Conservation (phyloP, 106 monocot genomes). For the Acorus gramineus region DNA sequence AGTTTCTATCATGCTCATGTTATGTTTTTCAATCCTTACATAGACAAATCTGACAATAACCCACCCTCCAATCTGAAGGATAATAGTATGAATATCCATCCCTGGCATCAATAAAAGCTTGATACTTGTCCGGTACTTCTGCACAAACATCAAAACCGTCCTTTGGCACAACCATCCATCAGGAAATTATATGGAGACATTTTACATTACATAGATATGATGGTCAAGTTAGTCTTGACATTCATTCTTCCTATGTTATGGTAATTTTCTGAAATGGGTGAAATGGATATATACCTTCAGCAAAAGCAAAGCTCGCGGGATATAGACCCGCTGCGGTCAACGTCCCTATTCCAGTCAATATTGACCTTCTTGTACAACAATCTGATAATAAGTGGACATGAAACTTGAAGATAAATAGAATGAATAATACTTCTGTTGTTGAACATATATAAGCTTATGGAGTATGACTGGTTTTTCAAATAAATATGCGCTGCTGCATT, state of each 20-base stretch:
- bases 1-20: too few species aligned
- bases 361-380: slow-evolving; percentile 36
- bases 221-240: too few species aligned
- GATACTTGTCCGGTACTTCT: slow-evolving; percentile 62
- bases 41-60: not conserved
- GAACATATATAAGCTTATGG: too few species aligned
- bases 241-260: too few species aligned
- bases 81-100: slow-evolving; percentile 90
- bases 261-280: not conserved
- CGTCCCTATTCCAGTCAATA: slow-evolving; percentile 37
- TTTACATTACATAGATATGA: too few species aligned
- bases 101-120: slow-evolving; percentile 58
- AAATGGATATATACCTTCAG: slow-evolving; percentile 44
- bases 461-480: too few species aligned
- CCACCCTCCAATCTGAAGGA: slow-evolving; percentile 89
- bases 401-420: not conserved
- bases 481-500: too few species aligned
- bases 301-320: slow-evolving; percentile 29
- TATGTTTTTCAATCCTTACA: too few species aligned
- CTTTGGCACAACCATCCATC: too few species aligned
- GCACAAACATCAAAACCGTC: slow-evolving; percentile 8
- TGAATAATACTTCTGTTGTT: too few species aligned
- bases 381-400: slow-evolving; percentile 18
- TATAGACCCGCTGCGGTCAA: slow-evolving; percentile 23
- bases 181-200: too few species aligned